A percentile compares a stretch with the other conserved stretches of the same genome.
Evolutionary conservation across 257 asterid species (phyloP).

Genomic region (Solanum etuberosum): DNA sequence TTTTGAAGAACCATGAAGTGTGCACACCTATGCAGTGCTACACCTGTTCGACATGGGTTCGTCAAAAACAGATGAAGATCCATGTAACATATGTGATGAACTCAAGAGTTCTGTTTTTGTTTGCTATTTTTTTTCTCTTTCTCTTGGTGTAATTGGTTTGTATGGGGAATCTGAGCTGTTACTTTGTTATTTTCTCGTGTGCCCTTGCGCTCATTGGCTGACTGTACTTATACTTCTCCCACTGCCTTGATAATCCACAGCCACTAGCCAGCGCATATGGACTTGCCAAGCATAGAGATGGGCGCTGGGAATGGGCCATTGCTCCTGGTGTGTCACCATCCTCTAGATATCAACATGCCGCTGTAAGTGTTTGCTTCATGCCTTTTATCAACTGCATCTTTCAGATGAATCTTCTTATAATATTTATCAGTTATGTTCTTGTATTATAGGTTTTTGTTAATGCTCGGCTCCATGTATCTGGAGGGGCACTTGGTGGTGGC

Average conservation of each 20-base stretch:
- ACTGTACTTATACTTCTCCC: neutral
- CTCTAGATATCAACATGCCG: conserved; percentile 98
- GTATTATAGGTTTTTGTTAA: conserved; percentile 79
- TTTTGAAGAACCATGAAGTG: neutral
- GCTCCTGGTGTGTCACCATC: conserved; percentile 99
- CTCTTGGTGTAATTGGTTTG: neutral
- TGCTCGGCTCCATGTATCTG: conserved; percentile 98
- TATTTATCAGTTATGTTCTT: neutral
- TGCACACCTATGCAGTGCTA: neutral
- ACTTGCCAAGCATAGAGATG: conserved; percentile 99
- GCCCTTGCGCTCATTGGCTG: neutral
- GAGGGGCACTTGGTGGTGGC: conserved; percentile 99
- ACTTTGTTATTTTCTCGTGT: neutral
- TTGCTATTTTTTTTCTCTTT: neutral
- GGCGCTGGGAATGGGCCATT: conserved; percentile 99
- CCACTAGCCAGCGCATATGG: conserved; percentile 98
- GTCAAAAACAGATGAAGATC: neutral
- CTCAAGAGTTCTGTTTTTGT: neutral
- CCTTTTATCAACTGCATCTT: neutral
- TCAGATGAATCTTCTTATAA: neutral
- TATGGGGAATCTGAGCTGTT: neutral
- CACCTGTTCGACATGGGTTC: neutral
- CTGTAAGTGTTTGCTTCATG: conserved; percentile 36
- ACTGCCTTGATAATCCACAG: conserved; percentile 30
- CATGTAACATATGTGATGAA: neutral